Percentiles rank a stretch among this genome's conserved stretches.
Evolutionary conservation across 805 yeast genomes (phyloP).

Genomic region (Ogataea paradorogensis): DNA sequence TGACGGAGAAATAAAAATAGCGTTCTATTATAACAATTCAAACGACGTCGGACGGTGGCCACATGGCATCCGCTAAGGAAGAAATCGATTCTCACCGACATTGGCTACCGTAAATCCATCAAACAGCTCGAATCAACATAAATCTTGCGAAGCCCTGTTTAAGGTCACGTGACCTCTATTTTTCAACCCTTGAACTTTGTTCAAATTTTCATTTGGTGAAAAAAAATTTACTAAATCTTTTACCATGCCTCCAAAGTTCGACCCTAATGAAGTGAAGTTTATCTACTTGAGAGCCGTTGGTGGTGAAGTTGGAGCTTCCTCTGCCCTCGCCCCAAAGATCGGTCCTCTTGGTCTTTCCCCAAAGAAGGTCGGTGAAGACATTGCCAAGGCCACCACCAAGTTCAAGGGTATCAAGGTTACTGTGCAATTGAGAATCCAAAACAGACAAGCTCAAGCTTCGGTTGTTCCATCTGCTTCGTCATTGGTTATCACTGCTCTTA

Average conservation of each 20-base stretch:
- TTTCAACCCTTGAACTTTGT: not conserved
- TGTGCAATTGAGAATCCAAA: constrained; percentile 97
- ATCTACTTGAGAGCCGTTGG: constrained; percentile 99
- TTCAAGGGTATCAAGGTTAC: constrained; percentile 99
- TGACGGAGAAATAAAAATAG: constrained; percentile 7
- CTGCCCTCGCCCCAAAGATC: constrained; percentile 99
- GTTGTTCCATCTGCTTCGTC: constrained; percentile 99
- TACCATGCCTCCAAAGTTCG: constrained; percentile 96
- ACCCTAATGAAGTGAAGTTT: constrained; percentile 97
- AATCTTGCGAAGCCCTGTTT: constrained; percentile 10
- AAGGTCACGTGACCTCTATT: constrained; percentile 13
- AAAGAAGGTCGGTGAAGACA: constrained; percentile 99
- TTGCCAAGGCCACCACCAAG: constrained; percentile 98
- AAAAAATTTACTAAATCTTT: constrained; percentile 11
- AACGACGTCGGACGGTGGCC: constrained; percentile 48
- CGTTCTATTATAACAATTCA: not conserved
- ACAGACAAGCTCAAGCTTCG: constrained; percentile 99
- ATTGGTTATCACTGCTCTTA: constrained; percentile 96
- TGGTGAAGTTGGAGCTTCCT: constrained; percentile 99
- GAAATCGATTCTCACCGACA: constrained; percentile 52
- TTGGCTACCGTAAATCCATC: constrained; percentile 20
- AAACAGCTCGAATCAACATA: too few relatives aligned
- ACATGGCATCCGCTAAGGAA: constrained; percentile 53
- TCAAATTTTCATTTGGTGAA: constrained; percentile 6
- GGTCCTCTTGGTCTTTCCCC: constrained; percentile 99